These are phyloP conservation scores for Citrus mangshanensis DNA, from an alignment of 345 rosid species.

Conservation along the genomic window DNA sequence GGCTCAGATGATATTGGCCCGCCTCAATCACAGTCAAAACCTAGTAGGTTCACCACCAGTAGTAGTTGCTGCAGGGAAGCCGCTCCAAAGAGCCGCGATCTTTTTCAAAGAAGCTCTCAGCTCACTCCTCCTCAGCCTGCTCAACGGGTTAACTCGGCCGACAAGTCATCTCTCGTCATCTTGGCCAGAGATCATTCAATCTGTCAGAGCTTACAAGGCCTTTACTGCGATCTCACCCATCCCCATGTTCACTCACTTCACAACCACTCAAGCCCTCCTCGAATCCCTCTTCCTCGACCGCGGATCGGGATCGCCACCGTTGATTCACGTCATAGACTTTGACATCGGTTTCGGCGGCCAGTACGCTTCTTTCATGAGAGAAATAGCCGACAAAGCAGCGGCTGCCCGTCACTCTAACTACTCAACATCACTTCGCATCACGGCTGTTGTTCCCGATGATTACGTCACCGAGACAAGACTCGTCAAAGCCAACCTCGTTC, in stretches of 20 bases:
- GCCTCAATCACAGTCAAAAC: constrained; percentile 53
- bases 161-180: constrained; percentile 39
- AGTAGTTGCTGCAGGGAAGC: constrained; percentile 38
- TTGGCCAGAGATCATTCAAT: constrained; percentile 68
- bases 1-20: constrained; percentile 73
- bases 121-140: constrained; percentile 25
- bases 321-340: constrained; percentile 82
- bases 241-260: constrained; percentile 88
- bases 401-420: not conserved
- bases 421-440: constrained; percentile 58
- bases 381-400: constrained; percentile 51
- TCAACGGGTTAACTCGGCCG: constrained; percentile 43
- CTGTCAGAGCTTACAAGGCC: constrained; percentile 63
- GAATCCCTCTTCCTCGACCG: constrained; percentile 39
- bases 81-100: constrained; percentile 82
- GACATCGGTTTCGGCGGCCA: constrained; percentile 96
- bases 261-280: constrained; percentile 78
- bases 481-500: constrained; percentile 66
- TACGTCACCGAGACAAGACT: constrained; percentile 60
- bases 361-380: constrained; percentile 85
- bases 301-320: constrained; percentile 38
- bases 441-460: constrained; percentile 81
- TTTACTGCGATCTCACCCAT: constrained; percentile 78
- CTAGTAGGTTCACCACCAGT: constrained; percentile 35
- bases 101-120: constrained; percentile 86